Evolutionary conservation across 2,329 filamentous ascomycete genomes (phyloP), one percentile per base, ranked within the genome.

Genomic region (Aaosphaeria arxii): DNA sequence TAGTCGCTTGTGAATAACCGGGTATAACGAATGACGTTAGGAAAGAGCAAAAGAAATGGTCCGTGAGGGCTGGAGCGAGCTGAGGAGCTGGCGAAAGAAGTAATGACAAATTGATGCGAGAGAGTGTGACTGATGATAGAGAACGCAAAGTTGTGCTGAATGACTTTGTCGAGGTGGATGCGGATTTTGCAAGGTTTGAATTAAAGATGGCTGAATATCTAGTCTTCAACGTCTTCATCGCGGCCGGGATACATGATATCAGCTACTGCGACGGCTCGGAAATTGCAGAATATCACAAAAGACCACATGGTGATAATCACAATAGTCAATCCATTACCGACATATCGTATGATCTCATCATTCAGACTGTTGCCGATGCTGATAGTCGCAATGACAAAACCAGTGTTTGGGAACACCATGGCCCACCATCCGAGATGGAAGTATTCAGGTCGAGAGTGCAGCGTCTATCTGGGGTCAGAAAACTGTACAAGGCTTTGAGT

Each of bases 391-490:
- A 74, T 63, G 43, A 69, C 62, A 44, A 74, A 74, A 17, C 71
- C 71, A 5, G 67, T 67, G 53, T 74, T 73, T 1, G 71, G 71
- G 51, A 74, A 74, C 0, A 74, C 70, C 64, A 82, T 77, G 0
- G 82, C 81, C 79, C 81, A 87, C 82, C 82, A 86, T 1, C 80
- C 81, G 2, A 86, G 71, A 75, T 56, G 62, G 81, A 84, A 78
- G 79, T 82, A 84, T 11, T 67, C 59, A 30, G 62, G 60, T 50
- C 61, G 63, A 24, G 58, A 59, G 40, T 64, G 59, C 42, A 66
- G 56, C n/a, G 63, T 60, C 64, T 68, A 4, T 36, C n/a, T 4
- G 13, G 32, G 28, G 39, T 62, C 46, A 64, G 53, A 28, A 7
- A 24, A 2, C 17, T 24, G 17, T 24, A 24, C 17, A 24, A 36